Evolutionary conservation across 768 basidiomycete species (phyloP), one percentile per base, ranked within the genome.

Genomic region (Collybia sp.): DNA sequence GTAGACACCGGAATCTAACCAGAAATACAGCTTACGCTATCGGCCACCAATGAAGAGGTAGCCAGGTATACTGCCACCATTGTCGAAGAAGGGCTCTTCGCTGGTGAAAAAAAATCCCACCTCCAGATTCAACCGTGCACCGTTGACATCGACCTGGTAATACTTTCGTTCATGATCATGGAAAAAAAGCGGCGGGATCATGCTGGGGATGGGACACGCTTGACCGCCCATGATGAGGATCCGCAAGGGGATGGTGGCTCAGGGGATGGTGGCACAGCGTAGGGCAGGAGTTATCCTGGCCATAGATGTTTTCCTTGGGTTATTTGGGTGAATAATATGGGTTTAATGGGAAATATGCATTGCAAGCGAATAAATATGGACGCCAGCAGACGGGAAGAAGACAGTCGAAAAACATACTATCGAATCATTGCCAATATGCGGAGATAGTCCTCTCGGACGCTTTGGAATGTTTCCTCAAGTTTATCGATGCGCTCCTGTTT

Each of bases 391-490:
- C 25, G 25, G 8, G 25, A 8, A 25, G 8, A 25, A 25, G 3
- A 25, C 25, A 25, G 8, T 37, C 35, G 6, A 13, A 10, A 13
- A 37, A 13, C 17, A 37, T 32, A 8, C 65, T 55, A 70, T 15
- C 53, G 58, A 42, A 83, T 63, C 64, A 76, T 69, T 6, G 69
- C 76, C 36, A 96, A 66, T 59, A 97, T 84, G 39, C 93, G 77
- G 57, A 73, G 69, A 56, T 99, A 99, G 61, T 93, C 93, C 37
- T 90, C 83, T 37, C 73, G 71, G 10, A 97, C 92, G 48, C 73
- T 83, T 56, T 87, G 83, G 67, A 90, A 99, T 5, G 95, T 98
- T 67, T 94, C 91, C 64, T 93, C 86, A 37, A 99, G 70, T 61
- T 93, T 95, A 48, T 89, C 83, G 44, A 90, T 74, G 19, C 93